Evolutionary conservation across 352 stramenopile genomes (phyloP).

Genomic region (Phytophthora tubulina): DNA sequence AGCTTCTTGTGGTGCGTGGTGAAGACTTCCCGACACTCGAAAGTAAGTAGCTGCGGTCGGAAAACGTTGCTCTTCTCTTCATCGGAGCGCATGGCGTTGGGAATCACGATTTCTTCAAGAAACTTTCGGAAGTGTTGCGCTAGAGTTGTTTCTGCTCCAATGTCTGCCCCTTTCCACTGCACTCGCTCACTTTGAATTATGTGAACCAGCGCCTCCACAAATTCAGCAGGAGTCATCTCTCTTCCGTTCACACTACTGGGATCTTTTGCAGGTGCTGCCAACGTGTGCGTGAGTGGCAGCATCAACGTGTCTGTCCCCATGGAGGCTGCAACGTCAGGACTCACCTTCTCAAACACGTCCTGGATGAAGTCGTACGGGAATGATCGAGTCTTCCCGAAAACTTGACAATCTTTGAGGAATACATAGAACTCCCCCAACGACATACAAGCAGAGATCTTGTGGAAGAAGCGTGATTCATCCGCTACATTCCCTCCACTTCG

Average conservation of each 20-base stretch:
- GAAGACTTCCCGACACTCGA: slow-evolving; percentile 64
- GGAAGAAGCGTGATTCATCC: slow-evolving; percentile 70
- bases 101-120: slow-evolving; percentile 65
- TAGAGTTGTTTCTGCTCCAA: slow-evolving; percentile 24
- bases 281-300: slow-evolving; percentile 31
- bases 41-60: slow-evolving; percentile 51
- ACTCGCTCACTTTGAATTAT: slow-evolving; percentile 58
- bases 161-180: slow-evolving; percentile 19
- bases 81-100: slow-evolving; percentile 56
- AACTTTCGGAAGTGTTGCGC: slow-evolving; percentile 55
- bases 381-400: slow-evolving; percentile 57
- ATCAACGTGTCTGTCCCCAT: slow-evolving; percentile 32
- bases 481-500: slow-evolving; percentile 15
- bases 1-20: slow-evolving; percentile 60
- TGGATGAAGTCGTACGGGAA: slow-evolving; percentile 75
- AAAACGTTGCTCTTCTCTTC: slow-evolving; percentile 64
- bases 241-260: slow-evolving; percentile 6
- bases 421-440: slow-evolving; percentile 70
- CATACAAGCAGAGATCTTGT: slow-evolving; percentile 74
- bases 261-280: slow-evolving; percentile 31
- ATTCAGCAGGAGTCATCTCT: slow-evolving; percentile 75
- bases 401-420: slow-evolving; percentile 74
- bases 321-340: slow-evolving; percentile 45
- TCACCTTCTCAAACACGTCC: slow-evolving; percentile 64
- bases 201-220: slow-evolving; percentile 71